These are phyloP conservation scores for Hypoxylon sp. DNA, from an alignment of 2,329 filamentous ascomycete genomes.

Conservation along the genomic window DNA sequence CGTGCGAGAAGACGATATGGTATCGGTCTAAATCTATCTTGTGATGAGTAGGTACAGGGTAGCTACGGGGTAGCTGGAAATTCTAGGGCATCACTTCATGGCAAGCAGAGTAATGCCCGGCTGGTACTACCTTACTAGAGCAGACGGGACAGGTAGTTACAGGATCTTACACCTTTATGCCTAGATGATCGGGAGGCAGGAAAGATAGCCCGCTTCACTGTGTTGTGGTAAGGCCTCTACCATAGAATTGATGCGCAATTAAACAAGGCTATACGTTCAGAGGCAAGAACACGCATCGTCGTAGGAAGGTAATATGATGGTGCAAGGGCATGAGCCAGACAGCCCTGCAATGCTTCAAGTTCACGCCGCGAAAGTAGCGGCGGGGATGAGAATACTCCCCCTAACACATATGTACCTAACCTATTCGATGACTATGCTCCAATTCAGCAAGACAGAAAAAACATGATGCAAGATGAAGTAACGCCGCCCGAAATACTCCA, in stretches of 20 bases:
- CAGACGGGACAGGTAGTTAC: background rate
- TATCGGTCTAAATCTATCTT: background rate
- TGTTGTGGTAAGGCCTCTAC: background rate
- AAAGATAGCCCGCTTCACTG: background rate
- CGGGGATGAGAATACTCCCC: conserved; percentile 22
- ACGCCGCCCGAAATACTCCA: conserved; percentile 39
- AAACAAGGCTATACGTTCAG: background rate
- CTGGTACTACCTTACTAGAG: no score
- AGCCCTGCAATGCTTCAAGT: conserved; percentile 31
- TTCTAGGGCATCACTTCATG: no score
- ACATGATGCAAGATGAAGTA: conserved; percentile 35
- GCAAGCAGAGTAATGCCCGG: no score
- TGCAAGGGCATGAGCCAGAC: conserved; percentile 8
- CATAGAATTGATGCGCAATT: background rate
- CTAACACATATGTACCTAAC: conserved; percentile 33
- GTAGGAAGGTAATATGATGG: background rate
- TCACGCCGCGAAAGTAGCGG: conserved; percentile 25
- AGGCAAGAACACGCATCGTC: background rate
- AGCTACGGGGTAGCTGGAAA: no score
- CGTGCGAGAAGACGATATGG: background rate
- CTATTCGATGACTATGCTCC: conserved; percentile 36
- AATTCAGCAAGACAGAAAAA: conserved; percentile 15
- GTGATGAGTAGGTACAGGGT: no score
- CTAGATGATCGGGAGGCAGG: background rate
- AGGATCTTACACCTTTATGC: background rate